Evolutionary conservation across 139 green algal species (phyloP), one percentile per base, ranked within the genome.

Genomic region (Edaphochlamys debaryana): DNA sequence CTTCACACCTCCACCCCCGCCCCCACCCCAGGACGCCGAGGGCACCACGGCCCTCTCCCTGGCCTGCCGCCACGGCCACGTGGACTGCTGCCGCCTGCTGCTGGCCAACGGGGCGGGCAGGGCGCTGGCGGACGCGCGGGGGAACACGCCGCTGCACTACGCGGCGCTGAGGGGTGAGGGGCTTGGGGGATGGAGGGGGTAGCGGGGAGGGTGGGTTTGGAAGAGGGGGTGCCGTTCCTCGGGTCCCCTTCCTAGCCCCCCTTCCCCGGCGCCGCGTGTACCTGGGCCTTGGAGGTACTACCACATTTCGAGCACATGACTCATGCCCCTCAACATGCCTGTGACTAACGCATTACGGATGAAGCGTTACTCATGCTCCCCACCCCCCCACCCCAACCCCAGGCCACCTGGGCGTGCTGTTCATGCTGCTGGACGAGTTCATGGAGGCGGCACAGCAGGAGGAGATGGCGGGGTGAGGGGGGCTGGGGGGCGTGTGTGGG

Each of bases 371-470:
- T n/a, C n/a, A n/a, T n/a, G n/a, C n/a, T n/a, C n/a, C n/a, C n/a
- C n/a, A n/a, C n/a, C n/a, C n/a, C n/a, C n/a, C n/a, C n/a, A n/a
- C n/a, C n/a, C n/a, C n/a, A n/a, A n/a, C 8, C 37, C 34, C 56
- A 80, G 73, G 81, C 48, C 81, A 87, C 66, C 66, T 87, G 72
- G 81, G 81, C 11, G 75, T 87, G 25, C 36, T 87, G 50, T 87
- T 87, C 81, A 81, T 87, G 81, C 81, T 87, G 62, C 37, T 87
- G 48, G 81, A 67, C 27, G 81, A 87, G 37, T 87, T 87, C 69
- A 9, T 75, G 48, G 81, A 86, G 58, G 45, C 75, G n/a, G 70
- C 7, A n/a, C 54, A 54, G 20, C 29, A 50, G 41, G 67, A 79
- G 54, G 64, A 79, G 54, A 27, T 74, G 11, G 41, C 50, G 40